A percentile compares a stretch with the other conserved stretches of the same genome.
phyloP scores from a whole-genome alignment of 352 stramenopile genomes.

The Globisporangium uncinulatum region DNA sequence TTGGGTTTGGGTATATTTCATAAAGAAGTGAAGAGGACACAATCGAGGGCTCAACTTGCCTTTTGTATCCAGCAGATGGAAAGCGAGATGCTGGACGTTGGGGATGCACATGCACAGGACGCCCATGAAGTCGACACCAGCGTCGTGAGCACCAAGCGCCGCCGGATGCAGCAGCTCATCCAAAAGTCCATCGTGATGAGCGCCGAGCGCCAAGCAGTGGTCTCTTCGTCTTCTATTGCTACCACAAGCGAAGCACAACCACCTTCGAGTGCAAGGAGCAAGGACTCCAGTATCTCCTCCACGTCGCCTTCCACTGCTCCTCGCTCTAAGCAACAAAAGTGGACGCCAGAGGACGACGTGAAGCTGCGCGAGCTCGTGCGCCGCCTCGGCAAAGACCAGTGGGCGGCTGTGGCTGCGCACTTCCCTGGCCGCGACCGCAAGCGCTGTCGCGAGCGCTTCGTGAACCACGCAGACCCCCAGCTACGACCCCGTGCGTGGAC shows the following conservation, averaged over 20 bases:
- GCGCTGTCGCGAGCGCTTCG: slow-evolving; percentile 62
- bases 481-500: slow-evolving; percentile 32
- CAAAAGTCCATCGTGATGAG: slow-evolving; percentile 33
- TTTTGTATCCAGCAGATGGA: not conserved
- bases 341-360: slow-evolving; percentile 42
- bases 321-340: slow-evolving; percentile 9
- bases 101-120: not conserved
- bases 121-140: not conserved
- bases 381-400: slow-evolving; percentile 22
- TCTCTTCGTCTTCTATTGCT: no score
- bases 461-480: slow-evolving; percentile 55
- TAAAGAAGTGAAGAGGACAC: no score
- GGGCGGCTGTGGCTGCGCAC: slow-evolving; percentile 30
- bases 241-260: not conserved
- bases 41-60: not conserved
- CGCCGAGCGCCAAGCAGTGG: not conserved
- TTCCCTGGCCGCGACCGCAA: slow-evolving; percentile 53
- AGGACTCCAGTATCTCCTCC: no score
- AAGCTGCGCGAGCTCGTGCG: slow-evolving; percentile 39
- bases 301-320: no score
- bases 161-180: slow-evolving; percentile 55
- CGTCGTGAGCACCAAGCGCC: slow-evolving; percentile 28
- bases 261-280: not conserved
- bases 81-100: not conserved
- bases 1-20: no score